Percentiles rank a stretch among this genome's conserved stretches.
These are phyloP conservation scores for Fusarium buxicola DNA, from an alignment of 2,329 filamentous ascomycete genomes.

Conservation along the genomic window DNA sequence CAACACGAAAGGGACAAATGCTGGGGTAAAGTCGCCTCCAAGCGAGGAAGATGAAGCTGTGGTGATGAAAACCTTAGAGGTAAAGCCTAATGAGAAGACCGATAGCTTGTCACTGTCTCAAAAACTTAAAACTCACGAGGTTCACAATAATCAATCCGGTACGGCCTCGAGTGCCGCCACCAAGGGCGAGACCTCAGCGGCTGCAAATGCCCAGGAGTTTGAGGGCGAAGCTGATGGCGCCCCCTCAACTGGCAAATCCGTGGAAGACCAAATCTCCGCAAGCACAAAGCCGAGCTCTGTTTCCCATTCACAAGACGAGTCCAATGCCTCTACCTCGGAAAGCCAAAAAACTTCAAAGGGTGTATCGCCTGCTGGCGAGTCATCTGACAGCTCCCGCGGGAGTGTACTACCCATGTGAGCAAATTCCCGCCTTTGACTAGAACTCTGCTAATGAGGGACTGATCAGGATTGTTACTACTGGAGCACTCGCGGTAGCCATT, in stretches of 20 bases:
- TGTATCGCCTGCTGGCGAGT: conserved; percentile 8
- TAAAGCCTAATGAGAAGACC: conserved; percentile 29
- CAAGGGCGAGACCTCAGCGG: not conserved
- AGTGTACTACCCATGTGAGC: conserved; percentile 38
- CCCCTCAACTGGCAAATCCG: conserved; percentile 5
- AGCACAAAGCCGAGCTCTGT: not conserved
- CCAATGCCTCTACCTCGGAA: not conserved
- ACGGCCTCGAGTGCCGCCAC: conserved; percentile 1
- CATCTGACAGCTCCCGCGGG: conserved; percentile 17
- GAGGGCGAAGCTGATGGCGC: conserved; percentile 1
- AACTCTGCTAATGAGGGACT: conserved; percentile 17
- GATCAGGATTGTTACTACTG: conserved; percentile 41
- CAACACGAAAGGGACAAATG: conserved; percentile 32
- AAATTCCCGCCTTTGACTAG: not conserved
- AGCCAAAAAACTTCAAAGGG: conserved; percentile 10
- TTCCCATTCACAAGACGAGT: not conserved
- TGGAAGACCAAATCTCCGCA: conserved; percentile 1
- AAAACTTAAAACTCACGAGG: conserved; percentile 24
- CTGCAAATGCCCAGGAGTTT: conserved; percentile 4
- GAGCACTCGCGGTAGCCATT: conserved; percentile 42
- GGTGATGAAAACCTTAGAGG: conserved; percentile 46
- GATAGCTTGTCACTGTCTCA: conserved; percentile 25
- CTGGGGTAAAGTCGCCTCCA: conserved; percentile 36
- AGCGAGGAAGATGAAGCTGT: conserved; percentile 58
- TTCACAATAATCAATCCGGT: conserved; percentile 12